These are phyloP conservation scores for Mycena pura DNA, from an alignment of 768 basidiomycete species.

Conservation along the genomic window DNA sequence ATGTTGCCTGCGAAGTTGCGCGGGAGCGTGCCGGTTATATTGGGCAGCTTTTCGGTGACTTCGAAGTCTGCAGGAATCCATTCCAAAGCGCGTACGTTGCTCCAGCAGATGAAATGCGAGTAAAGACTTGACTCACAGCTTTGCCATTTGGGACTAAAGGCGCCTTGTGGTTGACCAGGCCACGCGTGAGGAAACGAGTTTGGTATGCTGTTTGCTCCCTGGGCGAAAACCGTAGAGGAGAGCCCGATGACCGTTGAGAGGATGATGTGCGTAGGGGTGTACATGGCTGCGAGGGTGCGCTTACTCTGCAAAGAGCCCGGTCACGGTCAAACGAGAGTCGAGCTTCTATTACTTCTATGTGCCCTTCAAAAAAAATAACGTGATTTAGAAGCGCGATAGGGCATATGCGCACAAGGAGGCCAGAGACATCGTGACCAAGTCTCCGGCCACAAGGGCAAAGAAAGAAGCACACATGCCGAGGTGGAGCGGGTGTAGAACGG, in stretches of 20 bases:
- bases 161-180: constrained; percentile 30
- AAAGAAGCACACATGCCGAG: neutral
- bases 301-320: neutral
- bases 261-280: neutral
- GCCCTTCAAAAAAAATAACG: too few relatives aligned
- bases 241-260: neutral
- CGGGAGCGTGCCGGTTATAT: constrained; percentile 42
- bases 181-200: constrained; percentile 31
- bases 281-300: constrained; percentile 1
- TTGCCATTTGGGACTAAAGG: constrained; percentile 48
- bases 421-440: constrained; percentile 12
- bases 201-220: constrained; percentile 10
- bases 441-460: neutral
- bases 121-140: constrained; percentile 35
- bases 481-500: neutral
- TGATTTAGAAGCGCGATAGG: constrained; percentile 19
- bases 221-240: neutral
- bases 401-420: neutral
- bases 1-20: constrained; percentile 51
- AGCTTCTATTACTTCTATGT: constrained; percentile 4
- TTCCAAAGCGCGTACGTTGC: neutral
- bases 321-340: neutral
- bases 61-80: constrained; percentile 41
- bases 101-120: neutral
- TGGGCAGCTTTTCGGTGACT: constrained; percentile 47